phyloP scores from a whole-genome alignment of 2,329 filamentous ascomycete genomes.

The Alternaria triticina region DNA sequence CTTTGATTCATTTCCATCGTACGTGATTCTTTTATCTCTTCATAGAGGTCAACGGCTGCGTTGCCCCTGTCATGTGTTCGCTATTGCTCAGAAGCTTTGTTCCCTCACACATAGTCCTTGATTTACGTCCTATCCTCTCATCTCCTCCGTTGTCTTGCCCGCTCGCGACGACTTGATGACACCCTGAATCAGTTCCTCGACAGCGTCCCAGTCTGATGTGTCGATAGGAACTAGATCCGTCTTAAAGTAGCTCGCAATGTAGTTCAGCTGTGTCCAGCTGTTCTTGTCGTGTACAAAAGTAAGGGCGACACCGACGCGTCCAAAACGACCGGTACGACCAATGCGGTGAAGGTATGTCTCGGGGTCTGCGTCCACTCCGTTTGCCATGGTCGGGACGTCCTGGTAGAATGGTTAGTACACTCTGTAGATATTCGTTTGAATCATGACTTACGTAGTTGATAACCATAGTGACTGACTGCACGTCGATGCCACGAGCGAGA shows the following conservation, averaged over 20 bases:
- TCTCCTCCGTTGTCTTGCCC: slow-evolving; percentile 50
- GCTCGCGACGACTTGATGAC: slow-evolving; percentile 54
- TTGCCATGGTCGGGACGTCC: slow-evolving; percentile 61
- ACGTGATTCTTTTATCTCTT: slow-evolving; percentile 6
- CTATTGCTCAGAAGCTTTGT: background rate
- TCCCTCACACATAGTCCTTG: background rate
- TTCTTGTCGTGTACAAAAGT: slow-evolving; percentile 89
- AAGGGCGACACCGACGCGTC: slow-evolving; percentile 93
- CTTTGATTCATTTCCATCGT: slow-evolving; percentile 24
- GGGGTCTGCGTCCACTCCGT: slow-evolving; percentile 74
- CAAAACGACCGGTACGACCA: slow-evolving; percentile 94
- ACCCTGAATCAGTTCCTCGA: slow-evolving; percentile 80
- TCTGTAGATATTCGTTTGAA: background rate
- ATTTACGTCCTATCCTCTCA: slow-evolving; percentile 16
- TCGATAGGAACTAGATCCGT: slow-evolving; percentile 83
- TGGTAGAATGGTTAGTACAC: slow-evolving; percentile 17
- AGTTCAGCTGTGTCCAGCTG: slow-evolving; percentile 78
- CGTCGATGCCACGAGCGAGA: slow-evolving; percentile 90
- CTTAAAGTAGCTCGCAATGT: slow-evolving; percentile 81
- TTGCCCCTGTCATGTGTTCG: slow-evolving; percentile 3
- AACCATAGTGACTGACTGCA: slow-evolving; percentile 93
- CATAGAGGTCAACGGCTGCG: background rate
- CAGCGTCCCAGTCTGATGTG: slow-evolving; percentile 87
- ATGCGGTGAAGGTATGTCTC: slow-evolving; percentile 99
- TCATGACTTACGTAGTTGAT: slow-evolving; percentile 78